Conservation (phyloP, 805 yeast genomes). For the Metschnikowia picachoensis region DNA sequence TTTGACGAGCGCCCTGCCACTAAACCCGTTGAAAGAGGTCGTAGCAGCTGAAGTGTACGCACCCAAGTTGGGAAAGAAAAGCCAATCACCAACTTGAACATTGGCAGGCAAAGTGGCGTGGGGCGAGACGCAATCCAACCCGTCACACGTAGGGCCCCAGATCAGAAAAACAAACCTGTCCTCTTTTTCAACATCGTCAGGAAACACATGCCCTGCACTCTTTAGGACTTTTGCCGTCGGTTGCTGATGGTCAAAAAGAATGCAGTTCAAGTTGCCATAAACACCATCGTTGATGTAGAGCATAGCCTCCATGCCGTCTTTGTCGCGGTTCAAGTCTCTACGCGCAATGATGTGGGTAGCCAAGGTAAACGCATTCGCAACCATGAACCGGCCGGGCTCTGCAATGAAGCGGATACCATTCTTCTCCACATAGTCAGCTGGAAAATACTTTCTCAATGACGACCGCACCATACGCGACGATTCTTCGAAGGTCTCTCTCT, state of each 20-base stretch:
- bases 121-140: conserved; percentile 75
- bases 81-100: conserved; percentile 86
- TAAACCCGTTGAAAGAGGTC: conserved; percentile 90
- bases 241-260: conserved; percentile 84
- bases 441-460: conserved; percentile 59
- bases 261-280: conserved; percentile 92
- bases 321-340: conserved; percentile 40
- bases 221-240: conserved; percentile 68
- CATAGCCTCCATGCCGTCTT: conserved; percentile 49
- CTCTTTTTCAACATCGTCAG: conserved; percentile 2
- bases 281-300: conserved; percentile 91
- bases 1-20: conserved; percentile 52
- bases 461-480: conserved; percentile 54
- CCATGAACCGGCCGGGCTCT: conserved; percentile 92
- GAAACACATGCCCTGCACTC: conserved; percentile 18
- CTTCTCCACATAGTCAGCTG: conserved; percentile 29
- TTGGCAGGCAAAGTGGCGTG: conserved; percentile 51
- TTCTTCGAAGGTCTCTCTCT: conserved; percentile 53
- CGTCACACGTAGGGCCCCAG: conserved; percentile 99
- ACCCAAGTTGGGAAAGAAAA: conserved; percentile 77
- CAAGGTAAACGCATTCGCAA: conserved; percentile 78
- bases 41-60: conserved; percentile 93
- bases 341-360: conserved; percentile 86
- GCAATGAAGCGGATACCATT: conserved; percentile 57
- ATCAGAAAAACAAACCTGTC: conserved; percentile 50